These are phyloP conservation scores for Saccharomycopsis lassenensis DNA, from an alignment of 805 yeast species.

Conservation along the genomic window DNA sequence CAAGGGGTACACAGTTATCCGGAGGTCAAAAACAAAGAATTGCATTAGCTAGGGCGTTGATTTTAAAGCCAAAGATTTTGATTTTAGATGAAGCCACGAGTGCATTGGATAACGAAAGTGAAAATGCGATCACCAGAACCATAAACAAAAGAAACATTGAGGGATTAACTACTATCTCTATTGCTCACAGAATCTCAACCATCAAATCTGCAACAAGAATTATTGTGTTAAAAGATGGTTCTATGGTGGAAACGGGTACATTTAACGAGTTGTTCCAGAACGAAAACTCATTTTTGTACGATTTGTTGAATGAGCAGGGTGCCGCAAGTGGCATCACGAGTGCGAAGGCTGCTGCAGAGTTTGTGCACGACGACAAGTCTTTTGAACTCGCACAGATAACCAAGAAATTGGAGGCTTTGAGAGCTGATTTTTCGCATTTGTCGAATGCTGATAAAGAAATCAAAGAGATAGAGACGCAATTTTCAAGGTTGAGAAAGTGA, in stretches of 20 bases:
- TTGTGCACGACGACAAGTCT: conserved; percentile 13
- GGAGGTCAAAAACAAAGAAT: conserved; percentile 95
- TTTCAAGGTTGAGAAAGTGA: conserved; percentile 7
- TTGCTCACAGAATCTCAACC: conserved; percentile 86
- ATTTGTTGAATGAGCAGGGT: conserved; percentile 23
- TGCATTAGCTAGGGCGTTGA: conserved; percentile 79
- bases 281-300: conserved; percentile 26
- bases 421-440: conserved; percentile 4
- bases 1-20: conserved; percentile 78
- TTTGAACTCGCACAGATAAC: conserved; percentile 9
- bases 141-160: conserved; percentile 42
- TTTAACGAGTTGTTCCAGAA: conserved; percentile 41
- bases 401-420: conserved; percentile 4
- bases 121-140: conserved; percentile 72
- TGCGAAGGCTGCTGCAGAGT: not conserved
- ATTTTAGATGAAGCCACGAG: conserved; percentile 92
- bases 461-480: conserved; percentile 8
- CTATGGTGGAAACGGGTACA: conserved; percentile 61
- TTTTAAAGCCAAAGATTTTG: conserved; percentile 68
- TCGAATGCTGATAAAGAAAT: conserved; percentile 8
- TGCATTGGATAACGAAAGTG: conserved; percentile 83
- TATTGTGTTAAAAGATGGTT: conserved; percentile 65
- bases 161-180: conserved; percentile 68
- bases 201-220: conserved; percentile 74
- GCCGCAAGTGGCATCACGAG: conserved; percentile 1